Evolutionary conservation across 1,284 basidiomycete genomes (phyloP), one percentile per base, ranked within the genome.

Genomic region (Naganishia cerealis): DNA sequence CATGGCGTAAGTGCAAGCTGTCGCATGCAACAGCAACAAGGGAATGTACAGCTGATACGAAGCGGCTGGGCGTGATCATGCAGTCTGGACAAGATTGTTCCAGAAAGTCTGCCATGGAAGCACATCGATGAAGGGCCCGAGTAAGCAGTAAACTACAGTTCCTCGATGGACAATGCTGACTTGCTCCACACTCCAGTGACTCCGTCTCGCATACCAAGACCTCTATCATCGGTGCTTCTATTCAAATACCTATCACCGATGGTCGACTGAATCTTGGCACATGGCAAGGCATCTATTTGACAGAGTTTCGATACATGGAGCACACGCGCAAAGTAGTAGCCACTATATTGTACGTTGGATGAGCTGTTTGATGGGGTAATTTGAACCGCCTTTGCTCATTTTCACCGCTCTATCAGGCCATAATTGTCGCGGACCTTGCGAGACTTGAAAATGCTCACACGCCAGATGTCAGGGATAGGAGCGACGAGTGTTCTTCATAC

Each of bases 61-160:
- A 50, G 12, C 7, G n/a, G 8, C n/a, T 50, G 9, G 2, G 33
- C n/a, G n/a, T n/a, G 29, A 33, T 16, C 26, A 2, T 26, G 0
- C 52, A 73, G 73, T 0, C 82, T 96, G 18, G 94, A 96, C 80
- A 85, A 82, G 38, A 87, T 94, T 68, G 92, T 97, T 1, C 94
- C 94, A 0, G 93, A 96, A 78, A 85, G 79, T 26, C 82, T 95
- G n/a, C 82, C 87, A 21, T 96, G 93, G 93, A 82, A 84, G 59
- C 94, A 96, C 79, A 92, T 88, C 3, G 91, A 92, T 76, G 92
- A 95, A 82, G 92, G 91, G 36, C 90, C 88, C 43, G 91, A 94
- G 91, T 92, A 77, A 79, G 87, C 82, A n/a, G 12, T 36, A 21
- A 16, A n/a, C 1, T 33, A 24, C 7, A 2, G 15, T 16, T 39